Evolutionary conservation across 805 yeast species (phyloP).

Genomic region (Komagataella ulmi): DNA sequence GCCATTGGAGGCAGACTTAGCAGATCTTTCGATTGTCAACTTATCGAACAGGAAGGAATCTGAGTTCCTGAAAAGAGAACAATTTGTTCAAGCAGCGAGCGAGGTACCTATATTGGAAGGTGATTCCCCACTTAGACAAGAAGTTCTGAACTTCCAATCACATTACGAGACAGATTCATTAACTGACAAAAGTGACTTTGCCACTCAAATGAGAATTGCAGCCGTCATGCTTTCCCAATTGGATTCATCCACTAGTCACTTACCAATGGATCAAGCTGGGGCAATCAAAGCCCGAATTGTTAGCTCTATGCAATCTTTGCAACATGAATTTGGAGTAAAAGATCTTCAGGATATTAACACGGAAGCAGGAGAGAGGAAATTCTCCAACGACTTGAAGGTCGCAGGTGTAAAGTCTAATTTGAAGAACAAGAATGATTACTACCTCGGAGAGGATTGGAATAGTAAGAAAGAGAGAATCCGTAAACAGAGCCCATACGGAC

Average conservation of each 20-base stretch:
- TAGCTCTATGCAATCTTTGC: constrained; percentile 65
- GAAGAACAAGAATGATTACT: constrained; percentile 20
- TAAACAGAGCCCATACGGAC: constrained; percentile 69
- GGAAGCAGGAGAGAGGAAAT: constrained; percentile 79
- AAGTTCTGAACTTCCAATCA: constrained; percentile 12
- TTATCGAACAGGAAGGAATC: constrained; percentile 31
- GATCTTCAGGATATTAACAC: constrained; percentile 41
- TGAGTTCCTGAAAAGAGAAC: constrained; percentile 26
- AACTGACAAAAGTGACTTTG: constrained; percentile 34
- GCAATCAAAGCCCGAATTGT: constrained; percentile 58
- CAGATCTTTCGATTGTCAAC: constrained; percentile 56
- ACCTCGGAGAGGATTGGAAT: constrained; percentile 88
- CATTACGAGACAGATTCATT: constrained; percentile 10
- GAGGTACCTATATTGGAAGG: constrained; percentile 23
- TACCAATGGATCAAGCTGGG: constrained; percentile 46
- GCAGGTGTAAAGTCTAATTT: constrained; percentile 42
- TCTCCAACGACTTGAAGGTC: constrained; percentile 84
- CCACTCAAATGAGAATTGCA: constrained; percentile 92
- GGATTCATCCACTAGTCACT: constrained; percentile 43
- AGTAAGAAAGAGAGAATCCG: constrained; percentile 72
- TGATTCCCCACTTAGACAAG: constrained; percentile 5
- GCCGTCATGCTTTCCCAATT: constrained; percentile 88
- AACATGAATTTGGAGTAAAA: constrained; percentile 45
- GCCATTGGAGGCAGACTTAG: constrained; percentile 52
- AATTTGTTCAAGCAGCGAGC: constrained; percentile 23